Evolutionary conservation across 2,329 filamentous ascomycete species (phyloP), one percentile per base, ranked within the genome.

Genomic region (Mariannaea elegans): DNA sequence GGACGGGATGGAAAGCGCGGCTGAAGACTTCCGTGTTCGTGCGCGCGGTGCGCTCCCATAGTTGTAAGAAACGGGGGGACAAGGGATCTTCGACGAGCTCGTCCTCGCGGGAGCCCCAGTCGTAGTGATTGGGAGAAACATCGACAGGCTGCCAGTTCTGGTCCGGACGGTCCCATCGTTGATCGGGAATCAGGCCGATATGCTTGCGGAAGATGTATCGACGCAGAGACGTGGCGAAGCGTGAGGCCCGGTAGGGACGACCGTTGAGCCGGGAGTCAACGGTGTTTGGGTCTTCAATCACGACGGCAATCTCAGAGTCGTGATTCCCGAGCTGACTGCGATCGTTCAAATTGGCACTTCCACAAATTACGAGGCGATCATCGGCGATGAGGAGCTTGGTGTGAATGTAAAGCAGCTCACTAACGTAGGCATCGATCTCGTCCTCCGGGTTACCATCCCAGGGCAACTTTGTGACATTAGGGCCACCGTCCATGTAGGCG

Each of bases 151-250:
- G 87, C 68, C 92, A 94, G 77, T 97, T 97, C 54, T 84, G 82
- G 68, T 91, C 85, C 5, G 89, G 83, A 3, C 76, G 79, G 60
- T 90, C 90, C 68, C 89, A 87, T 31, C 82, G 80, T 75, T 97
- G 92, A 8, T 92, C 82, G 0, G 90, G 89, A 9, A 97, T 82
- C 8, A 97, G 83, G 41, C 94, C 94, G 2, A 97, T 85, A 73
- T 97, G 94, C 79, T 97, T 96, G 67, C 94, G 88, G 87, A 92
- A 97, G 63, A 97, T 86, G 73, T 93, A 88, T 32, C 94, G 87
- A 19, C 94, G 90, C 10, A 97, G 88, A 1, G 90, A 92, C 5
- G 92, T 81, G 1, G 93, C 93, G 71, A 94, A 94, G 56, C 85
- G 84, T 8, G 88, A 89, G 7, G 92, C 94, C 29, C 82, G 84